Base-by-base conservation (phyloP, 352 stramenopile species). In the Globisporangium heterothallicum region DNA sequence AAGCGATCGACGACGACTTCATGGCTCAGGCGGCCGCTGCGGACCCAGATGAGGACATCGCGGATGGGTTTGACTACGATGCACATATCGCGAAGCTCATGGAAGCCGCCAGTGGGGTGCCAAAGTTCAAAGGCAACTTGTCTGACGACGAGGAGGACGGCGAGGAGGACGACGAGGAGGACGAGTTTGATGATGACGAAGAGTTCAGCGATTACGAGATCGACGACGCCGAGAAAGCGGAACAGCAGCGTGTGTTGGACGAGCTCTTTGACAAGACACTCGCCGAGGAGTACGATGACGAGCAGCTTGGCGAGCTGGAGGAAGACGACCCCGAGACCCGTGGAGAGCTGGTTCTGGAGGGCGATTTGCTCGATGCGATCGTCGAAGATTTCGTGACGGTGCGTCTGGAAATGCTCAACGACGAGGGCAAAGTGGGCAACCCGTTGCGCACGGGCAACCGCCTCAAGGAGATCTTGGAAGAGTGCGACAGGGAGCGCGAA, bases 61-160 rank as follows among this genome's bases (percentile, higher is more conserved):
- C 22, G 0, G 25, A 24, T 4, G 86, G 73, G 7, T 97, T 97
- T 61, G 90, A 97, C 59, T 97, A 97, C 61, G 89, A 97, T 42
- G 86, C 86, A 18, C 91, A 97, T 57, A 96, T 97, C 57, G 88
- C 85, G 29, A 92, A 88, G 58, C 74, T 97, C 21, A 96, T 97
- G 83, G 86, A 84, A 9, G 78, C 86, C 4, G 86, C 86, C 1
- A 90, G 79, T 25, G 81, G 83, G 43, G 66, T 91, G 4, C 78
- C 78, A 21, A 78, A 87, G 53, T 78, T 64, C 56, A 66, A 66
- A n/a, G 81, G 78, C 8, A 68, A 88, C 27, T 51, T 92, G 14
- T 84, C 70, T 7, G 79, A 90, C 36, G 71, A 78, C n/a, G 77
- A 90, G 43, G 80, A 85, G 13, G 63, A 75, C 1, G 59, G 73